Evolutionary conservation across 2,329 filamentous ascomycete genomes (phyloP), one percentile per base, ranked within the genome.

Genomic region (Phialophora verrucosa): DNA sequence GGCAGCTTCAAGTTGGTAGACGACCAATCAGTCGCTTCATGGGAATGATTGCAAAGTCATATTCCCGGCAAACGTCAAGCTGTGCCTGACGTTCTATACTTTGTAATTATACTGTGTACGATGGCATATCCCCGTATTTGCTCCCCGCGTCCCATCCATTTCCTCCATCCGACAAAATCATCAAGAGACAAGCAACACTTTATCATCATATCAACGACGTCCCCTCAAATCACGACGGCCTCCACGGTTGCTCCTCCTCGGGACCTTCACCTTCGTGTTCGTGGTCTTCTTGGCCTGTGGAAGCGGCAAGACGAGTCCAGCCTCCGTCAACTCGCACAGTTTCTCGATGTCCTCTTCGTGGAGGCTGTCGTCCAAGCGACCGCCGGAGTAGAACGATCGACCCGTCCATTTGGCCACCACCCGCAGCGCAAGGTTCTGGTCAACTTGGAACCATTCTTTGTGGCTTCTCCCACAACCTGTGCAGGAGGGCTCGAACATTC

Each of bases 371-470:
- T 44, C 38, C 17, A 44, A 20, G 4, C 7, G 38, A 12, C 38
- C 38, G 38, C 38, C 38, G 4, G 38, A n/a, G 38, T 44, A 44
- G 17, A 44, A 44, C 38, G 38, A 44, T 6, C 38, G 38, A 7
- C 17, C 7, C 38, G 51, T 53, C 66, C 66, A 68, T 44, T 68
- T 68, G 8, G n/a, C 25, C 6, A 63, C 50, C 23, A 68, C 66
- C n/a, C 57, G 49, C 31, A 51, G 20, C n/a, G 61, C 66, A 56
- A 51, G 54, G 35, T 35, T 31, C 35, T 17, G 27, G 17, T 29
- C 17, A 11, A 62, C 60, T 5, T 63, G 7, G 56, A 68, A 68
- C 66, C 66, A 68, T 47, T 68, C 66, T 14, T 1, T 51, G 44
- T 68, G 66, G 3, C 11, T 42, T 29, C 47, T 55, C 8, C 29